These are phyloP conservation scores for Russula olivacea DNA, from an alignment of 768 basidiomycete genomes.

Conservation along the genomic window DNA sequence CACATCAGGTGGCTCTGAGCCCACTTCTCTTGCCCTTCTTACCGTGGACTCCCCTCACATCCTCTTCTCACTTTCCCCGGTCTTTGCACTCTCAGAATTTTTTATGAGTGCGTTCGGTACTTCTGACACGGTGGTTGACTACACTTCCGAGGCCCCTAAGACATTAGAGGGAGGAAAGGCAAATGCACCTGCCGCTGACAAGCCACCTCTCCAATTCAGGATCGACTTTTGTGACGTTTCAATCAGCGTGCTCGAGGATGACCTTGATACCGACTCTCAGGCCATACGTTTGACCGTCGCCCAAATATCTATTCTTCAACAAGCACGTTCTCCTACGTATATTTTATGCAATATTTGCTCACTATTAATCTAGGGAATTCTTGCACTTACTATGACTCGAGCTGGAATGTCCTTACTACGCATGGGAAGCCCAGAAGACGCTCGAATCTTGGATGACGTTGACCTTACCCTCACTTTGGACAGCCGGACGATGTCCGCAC, in stretches of 20 bases:
- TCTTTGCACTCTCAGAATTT: constrained; percentile 85
- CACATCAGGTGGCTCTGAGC: constrained; percentile 51
- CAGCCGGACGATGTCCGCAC: constrained; percentile 58
- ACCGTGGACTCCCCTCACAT: constrained; percentile 90
- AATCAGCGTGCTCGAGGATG: constrained; percentile 81
- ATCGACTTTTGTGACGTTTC: constrained; percentile 89
- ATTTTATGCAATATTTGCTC: neutral
- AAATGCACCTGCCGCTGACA: constrained; percentile 7
- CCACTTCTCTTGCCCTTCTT: constrained; percentile 66
- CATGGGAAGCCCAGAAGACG: constrained; percentile 83
- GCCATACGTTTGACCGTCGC: constrained; percentile 82
- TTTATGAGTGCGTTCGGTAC: constrained; percentile 53
- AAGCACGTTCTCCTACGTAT: constrained; percentile 44
- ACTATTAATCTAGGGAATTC: constrained; percentile 49
- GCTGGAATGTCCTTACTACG: constrained; percentile 91
- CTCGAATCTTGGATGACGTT: constrained; percentile 89
- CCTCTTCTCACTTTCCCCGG: constrained; percentile 87
- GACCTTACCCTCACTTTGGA: constrained; percentile 86
- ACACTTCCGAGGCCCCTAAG: constrained; percentile 20
- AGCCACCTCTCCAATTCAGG: constrained; percentile 52
- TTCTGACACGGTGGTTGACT: constrained; percentile 21
- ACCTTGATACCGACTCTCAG: constrained; percentile 69
- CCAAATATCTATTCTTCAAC: constrained; percentile 84
- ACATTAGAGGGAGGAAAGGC: constrained; percentile 15
- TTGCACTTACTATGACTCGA: constrained; percentile 71